A percentile compares a stretch with the other conserved stretches of the same genome.
These are phyloP conservation scores for Coniochaeta hoffmannii DNA, from an alignment of 2,329 filamentous ascomycete genomes.

Conservation along the genomic window DNA sequence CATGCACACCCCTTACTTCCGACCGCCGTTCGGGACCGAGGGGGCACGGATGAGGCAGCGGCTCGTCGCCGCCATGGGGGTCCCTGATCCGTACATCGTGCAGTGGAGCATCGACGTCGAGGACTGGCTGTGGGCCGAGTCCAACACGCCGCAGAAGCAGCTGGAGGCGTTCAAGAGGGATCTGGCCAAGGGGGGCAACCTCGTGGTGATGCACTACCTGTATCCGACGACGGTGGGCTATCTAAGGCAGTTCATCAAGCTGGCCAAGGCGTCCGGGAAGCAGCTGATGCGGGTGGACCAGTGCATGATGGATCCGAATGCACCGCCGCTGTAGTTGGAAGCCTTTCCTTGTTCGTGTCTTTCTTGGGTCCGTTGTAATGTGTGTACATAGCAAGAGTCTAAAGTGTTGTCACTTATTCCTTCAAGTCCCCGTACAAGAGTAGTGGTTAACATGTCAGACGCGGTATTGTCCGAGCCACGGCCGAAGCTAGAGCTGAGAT, in stretches of 20 bases:
- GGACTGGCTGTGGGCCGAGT: constrained; percentile 62
- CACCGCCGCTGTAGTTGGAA: constrained; percentile 17
- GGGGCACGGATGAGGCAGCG: constrained; percentile 59
- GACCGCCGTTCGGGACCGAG: constrained; percentile 61
- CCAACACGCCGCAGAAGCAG: constrained; percentile 57
- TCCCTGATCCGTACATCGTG: constrained; percentile 49
- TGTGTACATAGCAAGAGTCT: background rate
- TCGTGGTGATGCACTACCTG: constrained; percentile 65
- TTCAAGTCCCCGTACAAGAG: no score
- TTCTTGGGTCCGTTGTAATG: background rate
- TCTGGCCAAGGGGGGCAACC: constrained; percentile 51
- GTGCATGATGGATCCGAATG: constrained; percentile 27
- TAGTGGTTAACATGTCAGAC: no score
- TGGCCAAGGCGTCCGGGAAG: constrained; percentile 57
- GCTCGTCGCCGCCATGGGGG: constrained; percentile 42
- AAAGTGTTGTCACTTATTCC: background rate
- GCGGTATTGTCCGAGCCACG: no score
- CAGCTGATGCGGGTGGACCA: constrained; percentile 31
- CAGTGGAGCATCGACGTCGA: constrained; percentile 66
- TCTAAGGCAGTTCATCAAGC: constrained; percentile 55
- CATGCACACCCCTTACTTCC: constrained; percentile 46
- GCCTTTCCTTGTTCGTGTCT: background rate
- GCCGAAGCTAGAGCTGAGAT: no score
- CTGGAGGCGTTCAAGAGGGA: constrained; percentile 58
- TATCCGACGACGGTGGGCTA: constrained; percentile 58